Evolutionary conservation across 768 basidiomycete genomes (phyloP).

Genomic region (Brasilioporus rufonigricans): DNA sequence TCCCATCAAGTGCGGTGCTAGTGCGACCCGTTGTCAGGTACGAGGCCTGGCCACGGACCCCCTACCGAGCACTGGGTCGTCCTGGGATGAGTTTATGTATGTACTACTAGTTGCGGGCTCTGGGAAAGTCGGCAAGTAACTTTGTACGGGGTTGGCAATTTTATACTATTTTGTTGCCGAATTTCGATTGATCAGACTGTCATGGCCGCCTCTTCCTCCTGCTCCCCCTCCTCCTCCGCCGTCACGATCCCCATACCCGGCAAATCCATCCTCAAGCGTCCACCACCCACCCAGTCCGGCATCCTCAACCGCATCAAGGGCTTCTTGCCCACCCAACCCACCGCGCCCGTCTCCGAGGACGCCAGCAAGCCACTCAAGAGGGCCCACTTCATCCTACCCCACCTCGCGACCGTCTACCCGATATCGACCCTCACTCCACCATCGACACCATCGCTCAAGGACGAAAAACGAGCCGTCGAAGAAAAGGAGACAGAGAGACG

Average conservation of each 20-base stretch:
- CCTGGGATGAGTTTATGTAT: no score
- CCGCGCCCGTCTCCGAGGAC: conserved; percentile 34
- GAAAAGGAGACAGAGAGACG: conserved; percentile 70
- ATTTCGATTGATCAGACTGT: not conserved
- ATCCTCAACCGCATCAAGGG: conserved; percentile 74
- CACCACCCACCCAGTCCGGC: conserved; percentile 63
- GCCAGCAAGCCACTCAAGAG: conserved; percentile 68
- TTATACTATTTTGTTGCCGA: not conserved
- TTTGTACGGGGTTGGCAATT: not conserved
- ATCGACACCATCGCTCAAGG: conserved; percentile 70
- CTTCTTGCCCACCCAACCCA: conserved; percentile 62
- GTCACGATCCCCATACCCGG: conserved; percentile 79
- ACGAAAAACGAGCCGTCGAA: conserved; percentile 81
- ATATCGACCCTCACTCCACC: conserved; percentile 85
- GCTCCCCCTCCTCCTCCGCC: conserved; percentile 74
- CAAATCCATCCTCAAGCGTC: conserved; percentile 78
- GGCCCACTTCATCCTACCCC: conserved; percentile 89
- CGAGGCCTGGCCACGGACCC: no score
- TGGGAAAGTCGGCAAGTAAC: no score
- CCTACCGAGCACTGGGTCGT: no score
- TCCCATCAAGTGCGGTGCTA: no score
- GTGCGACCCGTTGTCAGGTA: no score
- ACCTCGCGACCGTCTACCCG: conserved; percentile 86
- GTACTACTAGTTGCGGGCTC: no score
- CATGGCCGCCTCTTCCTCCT: conserved; percentile 41